Percentiles rank a stretch among this genome's conserved stretches.
These are phyloP conservation scores for Pelargonium myrrhifolium DNA, from an alignment of 441 rosid genomes.

Conservation along the genomic window DNA sequence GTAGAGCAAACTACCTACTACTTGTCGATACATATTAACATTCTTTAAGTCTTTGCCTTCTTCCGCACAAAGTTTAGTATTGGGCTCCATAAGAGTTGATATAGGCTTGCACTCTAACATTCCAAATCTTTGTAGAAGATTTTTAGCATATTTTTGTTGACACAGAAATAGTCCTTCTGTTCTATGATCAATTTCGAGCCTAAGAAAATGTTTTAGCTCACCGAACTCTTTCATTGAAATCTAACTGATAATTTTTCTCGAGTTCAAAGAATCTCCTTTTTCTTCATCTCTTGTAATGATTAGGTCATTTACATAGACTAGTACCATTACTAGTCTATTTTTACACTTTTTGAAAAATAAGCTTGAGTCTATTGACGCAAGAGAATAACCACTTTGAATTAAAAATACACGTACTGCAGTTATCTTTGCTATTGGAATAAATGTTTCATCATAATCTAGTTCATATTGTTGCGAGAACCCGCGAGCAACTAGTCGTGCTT, in stretches of 20 bases:
- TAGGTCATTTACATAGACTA: too few relatives aligned
- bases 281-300: too few relatives aligned
- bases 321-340: too few relatives aligned
- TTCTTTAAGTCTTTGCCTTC: slow-evolving; percentile 9
- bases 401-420: too few relatives aligned
- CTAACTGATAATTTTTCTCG: not conserved
- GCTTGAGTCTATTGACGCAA: too few relatives aligned
- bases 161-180: not conserved
- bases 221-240: slow-evolving; percentile 11
- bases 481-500: too few relatives aligned
- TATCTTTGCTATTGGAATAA: too few relatives aligned
- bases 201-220: slow-evolving; percentile 2
- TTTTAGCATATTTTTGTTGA: slow-evolving; percentile 4
- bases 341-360: too few relatives aligned
- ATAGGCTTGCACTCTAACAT: not conserved
- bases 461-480: too few relatives aligned
- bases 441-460: too few relatives aligned
- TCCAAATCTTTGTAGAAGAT: not conserved
- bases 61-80: not conserved
- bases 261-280: not conserved
- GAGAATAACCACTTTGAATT: too few relatives aligned
- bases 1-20: slow-evolving; percentile 8
- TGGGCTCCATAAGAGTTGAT: not conserved
- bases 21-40: not conserved
- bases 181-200: not conserved